phyloP scores from a whole-genome alignment of 2,329 filamentous ascomycete species.

The Pyrenochaeta sp. region DNA sequence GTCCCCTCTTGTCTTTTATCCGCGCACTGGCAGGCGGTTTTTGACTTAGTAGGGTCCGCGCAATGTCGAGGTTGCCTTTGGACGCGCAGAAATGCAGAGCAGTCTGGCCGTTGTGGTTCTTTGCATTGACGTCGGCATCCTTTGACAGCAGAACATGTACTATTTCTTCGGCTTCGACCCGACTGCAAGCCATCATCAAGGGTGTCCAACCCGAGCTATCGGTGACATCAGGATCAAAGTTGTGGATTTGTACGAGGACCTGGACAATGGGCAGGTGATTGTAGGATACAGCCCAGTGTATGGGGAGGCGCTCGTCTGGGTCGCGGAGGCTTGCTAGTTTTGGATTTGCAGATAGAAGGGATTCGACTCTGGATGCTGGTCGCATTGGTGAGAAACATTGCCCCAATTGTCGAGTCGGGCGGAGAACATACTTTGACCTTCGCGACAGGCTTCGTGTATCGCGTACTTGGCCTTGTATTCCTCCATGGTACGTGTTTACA shows the following conservation, averaged over 20 bases:
- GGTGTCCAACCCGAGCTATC: slow-evolving; percentile 85
- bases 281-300: slow-evolving; percentile 93
- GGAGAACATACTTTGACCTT: slow-evolving; percentile 74
- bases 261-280: slow-evolving; percentile 80
- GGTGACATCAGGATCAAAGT: slow-evolving; percentile 85
- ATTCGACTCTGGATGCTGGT: slow-evolving; percentile 75
- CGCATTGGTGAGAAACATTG: slow-evolving; percentile 64
- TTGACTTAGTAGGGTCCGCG: slow-evolving; percentile 76
- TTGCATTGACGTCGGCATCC: slow-evolving; percentile 76
- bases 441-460: slow-evolving; percentile 85
- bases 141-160: slow-evolving; percentile 73
- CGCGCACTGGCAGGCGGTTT: slow-evolving; percentile 74
- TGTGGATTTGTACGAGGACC: slow-evolving; percentile 72
- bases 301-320: slow-evolving; percentile 85
- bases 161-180: slow-evolving; percentile 75
- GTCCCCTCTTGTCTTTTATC: slow-evolving; percentile 84
- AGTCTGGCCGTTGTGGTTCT: slow-evolving; percentile 78
- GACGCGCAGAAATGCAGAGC: slow-evolving; percentile 91
- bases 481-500: slow-evolving; percentile 22
- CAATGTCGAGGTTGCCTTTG: slow-evolving; percentile 85
- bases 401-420: neutral
- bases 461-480: slow-evolving; percentile 70
- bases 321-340: slow-evolving; percentile 79
- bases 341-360: slow-evolving; percentile 78
- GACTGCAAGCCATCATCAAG: slow-evolving; percentile 81